A percentile compares a stretch with the other conserved stretches of the same genome.
phyloP scores from a whole-genome alignment of 2,329 filamentous ascomycete genomes.

The Monosporascus sp. region DNA sequence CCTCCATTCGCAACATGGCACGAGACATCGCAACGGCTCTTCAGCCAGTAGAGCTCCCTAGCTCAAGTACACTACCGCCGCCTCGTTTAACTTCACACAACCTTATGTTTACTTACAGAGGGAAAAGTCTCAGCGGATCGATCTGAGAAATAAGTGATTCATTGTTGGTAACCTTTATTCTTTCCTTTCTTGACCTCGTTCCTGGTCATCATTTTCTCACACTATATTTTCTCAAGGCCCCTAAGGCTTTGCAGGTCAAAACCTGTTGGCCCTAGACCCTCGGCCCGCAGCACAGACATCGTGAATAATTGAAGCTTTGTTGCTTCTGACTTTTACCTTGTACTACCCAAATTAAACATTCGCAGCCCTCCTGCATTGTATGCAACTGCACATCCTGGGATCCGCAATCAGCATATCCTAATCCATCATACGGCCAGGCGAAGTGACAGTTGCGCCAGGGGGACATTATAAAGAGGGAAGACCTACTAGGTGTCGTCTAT shows the following conservation, averaged over 20 bases:
- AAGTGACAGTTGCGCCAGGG: neutral
- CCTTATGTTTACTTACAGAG: neutral
- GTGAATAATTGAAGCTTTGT: neutral
- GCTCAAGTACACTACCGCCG: neutral
- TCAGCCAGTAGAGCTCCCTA: neutral
- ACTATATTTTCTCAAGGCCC: neutral
- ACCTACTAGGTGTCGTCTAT: slow-evolving; percentile 11
- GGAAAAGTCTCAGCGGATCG: neutral
- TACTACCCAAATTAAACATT: neutral
- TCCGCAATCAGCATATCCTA: neutral
- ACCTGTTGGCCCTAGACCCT: neutral
- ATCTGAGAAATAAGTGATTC: no score
- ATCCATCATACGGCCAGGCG: neutral
- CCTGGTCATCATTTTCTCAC: no score
- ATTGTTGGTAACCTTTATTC: no score
- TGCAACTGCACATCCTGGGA: neutral
- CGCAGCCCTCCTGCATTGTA: neutral
- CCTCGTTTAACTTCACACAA: neutral
- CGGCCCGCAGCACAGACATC: neutral
- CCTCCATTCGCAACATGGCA: slow-evolving; percentile 1
- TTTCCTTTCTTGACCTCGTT: no score
- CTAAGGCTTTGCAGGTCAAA: neutral
- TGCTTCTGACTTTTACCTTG: neutral
- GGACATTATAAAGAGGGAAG: neutral
- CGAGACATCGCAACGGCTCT: slow-evolving; percentile 1